Conservation (phyloP, 2,329 filamentous ascomycete genomes). For the Elsinoe necatrix region DNA sequence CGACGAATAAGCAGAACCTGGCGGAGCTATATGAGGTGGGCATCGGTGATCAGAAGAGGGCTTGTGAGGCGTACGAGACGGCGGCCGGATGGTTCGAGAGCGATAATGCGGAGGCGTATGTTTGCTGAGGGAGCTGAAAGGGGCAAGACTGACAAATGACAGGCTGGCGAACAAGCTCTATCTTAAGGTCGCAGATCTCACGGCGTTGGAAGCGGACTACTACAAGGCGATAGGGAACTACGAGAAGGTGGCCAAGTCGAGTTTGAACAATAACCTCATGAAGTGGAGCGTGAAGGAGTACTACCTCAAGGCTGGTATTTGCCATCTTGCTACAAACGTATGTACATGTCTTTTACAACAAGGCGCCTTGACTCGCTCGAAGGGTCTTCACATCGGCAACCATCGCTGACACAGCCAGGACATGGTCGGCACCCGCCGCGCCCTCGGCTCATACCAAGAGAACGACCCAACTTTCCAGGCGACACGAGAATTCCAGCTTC, state of each 20-base stretch:
- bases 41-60: slow-evolving; percentile 66
- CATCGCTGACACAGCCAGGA: slow-evolving; percentile 41
- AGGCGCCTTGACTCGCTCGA: background rate
- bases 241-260: slow-evolving; percentile 68
- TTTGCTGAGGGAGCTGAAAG: slow-evolving; percentile 21
- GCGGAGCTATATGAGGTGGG: slow-evolving; percentile 81
- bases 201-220: slow-evolving; percentile 75
- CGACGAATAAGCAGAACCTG: slow-evolving; percentile 80
- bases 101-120: slow-evolving; percentile 74
- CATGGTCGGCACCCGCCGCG: slow-evolving; percentile 67
- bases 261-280: slow-evolving; percentile 85
- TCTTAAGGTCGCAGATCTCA: slow-evolving; percentile 83
- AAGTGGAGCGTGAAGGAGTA: slow-evolving; percentile 93
- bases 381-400: background rate
- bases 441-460: slow-evolving; percentile 73
- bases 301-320: slow-evolving; percentile 87
- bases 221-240: slow-evolving; percentile 72
- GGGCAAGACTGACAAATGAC: slow-evolving; percentile 12
- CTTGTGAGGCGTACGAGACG: slow-evolving; percentile 73
- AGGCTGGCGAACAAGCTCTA: slow-evolving; percentile 88
- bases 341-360: slow-evolving; percentile 1
- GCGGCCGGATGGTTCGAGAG: slow-evolving; percentile 84
- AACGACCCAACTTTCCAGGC: slow-evolving; percentile 67
- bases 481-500: slow-evolving; percentile 72
- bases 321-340: slow-evolving; percentile 62